A percentile compares a stretch with the other conserved stretches of the same genome.
Evolutionary conservation across 352 stramenopile genomes (phyloP).

Genomic region (Phytophthora pinifolia): DNA sequence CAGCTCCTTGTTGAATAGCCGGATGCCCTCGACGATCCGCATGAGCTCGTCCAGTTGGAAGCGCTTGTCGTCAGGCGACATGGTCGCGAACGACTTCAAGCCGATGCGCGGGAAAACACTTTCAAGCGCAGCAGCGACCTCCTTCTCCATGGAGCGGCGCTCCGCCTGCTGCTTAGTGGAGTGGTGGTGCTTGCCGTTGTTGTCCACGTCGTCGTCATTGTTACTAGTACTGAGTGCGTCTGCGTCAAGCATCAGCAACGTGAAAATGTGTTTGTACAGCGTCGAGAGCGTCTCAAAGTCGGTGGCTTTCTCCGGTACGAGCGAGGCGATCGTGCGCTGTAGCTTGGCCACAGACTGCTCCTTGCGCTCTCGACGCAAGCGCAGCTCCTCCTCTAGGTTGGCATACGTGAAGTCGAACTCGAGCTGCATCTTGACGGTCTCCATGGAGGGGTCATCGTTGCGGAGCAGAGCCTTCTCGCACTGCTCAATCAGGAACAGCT

Average conservation of each 20-base stretch:
- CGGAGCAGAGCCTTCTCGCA: constrained; percentile 78
- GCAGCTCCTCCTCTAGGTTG: constrained; percentile 75
- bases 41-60: constrained; percentile 91
- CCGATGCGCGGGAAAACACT: constrained; percentile 94
- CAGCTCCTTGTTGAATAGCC: constrained; percentile 91
- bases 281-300: constrained; percentile 91
- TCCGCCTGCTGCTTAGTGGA: constrained; percentile 43
- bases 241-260: constrained; percentile 75
- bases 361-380: constrained; percentile 52
- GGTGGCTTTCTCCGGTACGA: constrained; percentile 73
- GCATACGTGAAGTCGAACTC: constrained; percentile 93
- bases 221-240: constrained; percentile 25
- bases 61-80: constrained; percentile 89
- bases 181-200: constrained; percentile 19
- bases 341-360: constrained; percentile 62
- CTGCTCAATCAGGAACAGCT: constrained; percentile 75
- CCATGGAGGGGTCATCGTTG: constrained; percentile 77
- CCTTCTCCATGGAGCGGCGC: constrained; percentile 77
- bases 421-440: constrained; percentile 96
- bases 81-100: constrained; percentile 92
- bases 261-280: constrained; percentile 92
- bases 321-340: constrained; percentile 69
- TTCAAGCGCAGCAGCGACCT: constrained; percentile 91
- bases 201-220: constrained; percentile 16
- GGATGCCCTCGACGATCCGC: constrained; percentile 92